Evolutionary conservation across 768 basidiomycete species (phyloP).

Genomic region (Rhizopogon roseolus): DNA sequence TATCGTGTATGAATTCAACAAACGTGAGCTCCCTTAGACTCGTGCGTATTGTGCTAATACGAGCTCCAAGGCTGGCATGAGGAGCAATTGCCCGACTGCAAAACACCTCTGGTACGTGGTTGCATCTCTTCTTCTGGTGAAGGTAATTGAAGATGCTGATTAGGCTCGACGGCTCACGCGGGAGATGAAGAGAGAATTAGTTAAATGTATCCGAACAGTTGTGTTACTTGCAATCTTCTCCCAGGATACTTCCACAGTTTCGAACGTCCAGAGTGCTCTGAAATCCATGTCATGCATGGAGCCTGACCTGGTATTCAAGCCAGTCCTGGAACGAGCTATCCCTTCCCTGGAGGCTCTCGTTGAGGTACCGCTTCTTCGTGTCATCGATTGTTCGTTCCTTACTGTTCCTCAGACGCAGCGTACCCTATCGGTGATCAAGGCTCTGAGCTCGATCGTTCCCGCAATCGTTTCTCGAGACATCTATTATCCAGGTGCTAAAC

Average conservation of each 20-base stretch:
- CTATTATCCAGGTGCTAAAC: conserved; percentile 79
- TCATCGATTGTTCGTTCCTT: neutral
- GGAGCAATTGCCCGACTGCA: conserved; percentile 73
- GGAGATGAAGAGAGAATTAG: conserved; percentile 78
- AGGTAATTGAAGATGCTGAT: neutral
- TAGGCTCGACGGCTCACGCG: conserved; percentile 74
- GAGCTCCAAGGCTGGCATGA: conserved; percentile 63
- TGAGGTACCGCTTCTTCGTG: conserved; percentile 45
- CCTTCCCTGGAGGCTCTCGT: conserved; percentile 86
- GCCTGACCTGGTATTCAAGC: conserved; percentile 78
- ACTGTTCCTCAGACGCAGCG: conserved; percentile 59
- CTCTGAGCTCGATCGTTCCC: conserved; percentile 74
- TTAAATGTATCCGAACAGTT: conserved; percentile 77
- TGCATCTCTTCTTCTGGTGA: neutral
- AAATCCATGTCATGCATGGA: conserved; percentile 83
- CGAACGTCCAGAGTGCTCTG: conserved; percentile 73
- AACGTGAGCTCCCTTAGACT: conserved; percentile 39
- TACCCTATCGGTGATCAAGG: conserved; percentile 82
- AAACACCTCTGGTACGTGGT: conserved; percentile 58
- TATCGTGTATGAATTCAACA: conserved; percentile 80
- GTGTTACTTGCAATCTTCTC: conserved; percentile 89
- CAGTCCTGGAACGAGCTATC: conserved; percentile 77
- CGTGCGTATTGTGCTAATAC: neutral
- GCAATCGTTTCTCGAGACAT: conserved; percentile 76
- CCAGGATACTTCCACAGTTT: conserved; percentile 67